phyloP scores from a whole-genome alignment of 352 stramenopile species.

The Bremia lactucae region DNA sequence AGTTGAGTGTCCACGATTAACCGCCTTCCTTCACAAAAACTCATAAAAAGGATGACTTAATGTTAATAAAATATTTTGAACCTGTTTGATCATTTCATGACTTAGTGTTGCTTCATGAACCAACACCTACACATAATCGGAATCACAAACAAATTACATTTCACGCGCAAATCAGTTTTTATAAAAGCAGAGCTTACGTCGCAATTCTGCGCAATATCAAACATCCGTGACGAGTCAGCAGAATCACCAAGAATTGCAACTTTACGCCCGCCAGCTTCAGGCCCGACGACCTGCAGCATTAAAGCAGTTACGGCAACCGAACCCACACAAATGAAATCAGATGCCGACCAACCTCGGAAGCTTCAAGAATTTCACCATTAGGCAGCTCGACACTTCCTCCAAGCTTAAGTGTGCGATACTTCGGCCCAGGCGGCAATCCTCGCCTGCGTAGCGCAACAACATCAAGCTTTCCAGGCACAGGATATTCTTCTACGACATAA shows the following conservation, averaged over 20 bases:
- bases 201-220: constrained; percentile 63
- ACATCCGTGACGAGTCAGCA: constrained; percentile 57
- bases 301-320: background rate
- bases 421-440: constrained; percentile 78
- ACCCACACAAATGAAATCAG: background rate
- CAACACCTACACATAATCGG: constrained; percentile 45
- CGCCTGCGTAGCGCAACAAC: constrained; percentile 64
- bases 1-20: constrained; percentile 69
- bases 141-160: background rate
- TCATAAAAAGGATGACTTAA: background rate
- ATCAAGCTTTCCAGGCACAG: constrained; percentile 76
- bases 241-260: constrained; percentile 74
- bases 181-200: constrained; percentile 33
- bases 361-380: constrained; percentile 59
- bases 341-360: constrained; percentile 51
- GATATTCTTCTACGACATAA: constrained; percentile 73
- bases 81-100: constrained; percentile 58
- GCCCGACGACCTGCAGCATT: constrained; percentile 41
- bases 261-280: constrained; percentile 49
- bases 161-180: background rate
- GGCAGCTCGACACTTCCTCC: constrained; percentile 78
- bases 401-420: constrained; percentile 86
- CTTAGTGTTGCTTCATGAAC: constrained; percentile 79
- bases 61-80: constrained; percentile 3
- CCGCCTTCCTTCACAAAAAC: constrained; percentile 22